Conservation (phyloP, 2,329 filamentous ascomycete genomes). For the Fusarium vanettenii region DNA sequence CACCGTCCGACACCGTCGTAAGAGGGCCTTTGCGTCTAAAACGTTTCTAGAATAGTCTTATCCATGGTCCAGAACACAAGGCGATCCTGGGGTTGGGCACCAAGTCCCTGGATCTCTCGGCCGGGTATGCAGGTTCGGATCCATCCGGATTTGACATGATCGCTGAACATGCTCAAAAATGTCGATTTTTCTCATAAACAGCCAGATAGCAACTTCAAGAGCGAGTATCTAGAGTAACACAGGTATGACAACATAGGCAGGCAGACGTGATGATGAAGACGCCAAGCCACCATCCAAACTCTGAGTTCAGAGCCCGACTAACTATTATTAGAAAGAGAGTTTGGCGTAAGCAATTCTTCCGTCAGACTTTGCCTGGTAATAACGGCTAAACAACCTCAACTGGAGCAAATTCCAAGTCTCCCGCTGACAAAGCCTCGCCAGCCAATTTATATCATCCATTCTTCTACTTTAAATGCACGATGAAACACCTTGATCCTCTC, state of each 20-base stretch:
- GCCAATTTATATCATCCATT: not conserved
- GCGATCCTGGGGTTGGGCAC: not conserved
- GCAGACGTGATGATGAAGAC: not conserved
- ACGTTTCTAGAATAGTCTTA: conserved; percentile 18
- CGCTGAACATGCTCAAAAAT: no score
- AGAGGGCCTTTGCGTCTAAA: not conserved
- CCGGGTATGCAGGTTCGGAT: not conserved
- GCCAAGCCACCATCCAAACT: not conserved
- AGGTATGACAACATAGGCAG: not conserved
- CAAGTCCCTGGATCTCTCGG: not conserved
- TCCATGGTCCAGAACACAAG: not conserved
- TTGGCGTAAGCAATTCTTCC: not conserved
- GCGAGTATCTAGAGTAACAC: not conserved
- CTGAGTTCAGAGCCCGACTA: not conserved
- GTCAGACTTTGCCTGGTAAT: not conserved
- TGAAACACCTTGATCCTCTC: no score
- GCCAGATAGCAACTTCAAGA: not conserved
- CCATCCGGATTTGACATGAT: not conserved
- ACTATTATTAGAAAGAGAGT: not conserved
- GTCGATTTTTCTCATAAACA: no score
- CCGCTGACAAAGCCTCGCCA: not conserved
- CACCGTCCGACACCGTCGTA: not conserved
- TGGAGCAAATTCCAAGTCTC: not conserved
- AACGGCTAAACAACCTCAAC: not conserved
- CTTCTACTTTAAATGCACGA: not conserved